Evolutionary conservation across 768 basidiomycete species (phyloP).

Genomic region (Sarcodon aspratus): DNA sequence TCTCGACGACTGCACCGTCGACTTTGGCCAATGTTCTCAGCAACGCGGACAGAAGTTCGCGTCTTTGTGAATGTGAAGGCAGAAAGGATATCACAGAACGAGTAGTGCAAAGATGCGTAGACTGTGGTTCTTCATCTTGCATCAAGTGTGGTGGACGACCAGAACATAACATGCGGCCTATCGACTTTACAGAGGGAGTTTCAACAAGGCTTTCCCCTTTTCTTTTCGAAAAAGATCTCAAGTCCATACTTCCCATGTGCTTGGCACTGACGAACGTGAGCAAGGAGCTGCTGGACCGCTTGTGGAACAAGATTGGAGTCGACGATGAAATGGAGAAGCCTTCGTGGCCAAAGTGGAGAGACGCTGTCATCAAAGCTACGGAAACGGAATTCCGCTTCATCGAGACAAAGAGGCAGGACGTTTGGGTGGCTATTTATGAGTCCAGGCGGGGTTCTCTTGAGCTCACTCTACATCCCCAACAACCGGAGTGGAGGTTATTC

Average conservation of each 20-base stretch:
- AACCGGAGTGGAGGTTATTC: constrained; percentile 82
- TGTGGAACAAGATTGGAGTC: constrained; percentile 28
- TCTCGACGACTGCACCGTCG: constrained; percentile 42
- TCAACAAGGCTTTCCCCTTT: constrained; percentile 55
- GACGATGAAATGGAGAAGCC: constrained; percentile 30
- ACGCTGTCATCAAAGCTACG: constrained; percentile 50
- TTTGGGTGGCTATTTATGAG: constrained; percentile 76
- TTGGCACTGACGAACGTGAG: constrained; percentile 45
- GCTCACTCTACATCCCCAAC: constrained; percentile 62
- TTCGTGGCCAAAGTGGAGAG: constrained; percentile 61
- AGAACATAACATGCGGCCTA: constrained; percentile 61
- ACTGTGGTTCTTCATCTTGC: constrained; percentile 76
- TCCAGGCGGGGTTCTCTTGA: constrained; percentile 63
- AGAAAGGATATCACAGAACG: constrained; percentile 64
- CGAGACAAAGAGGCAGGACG: constrained; percentile 77
- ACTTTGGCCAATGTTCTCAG: constrained; percentile 46
- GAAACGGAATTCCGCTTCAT: constrained; percentile 68
- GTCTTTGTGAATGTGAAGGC: constrained; percentile 89
- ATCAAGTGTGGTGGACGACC: constrained; percentile 84
- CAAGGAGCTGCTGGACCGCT: constrained; percentile 35
- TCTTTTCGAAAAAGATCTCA: constrained; percentile 66
- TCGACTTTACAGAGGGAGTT: constrained; percentile 33
- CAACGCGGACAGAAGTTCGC: constrained; percentile 56
- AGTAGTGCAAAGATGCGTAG: constrained; percentile 53
- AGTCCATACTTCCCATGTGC: constrained; percentile 81